Evolutionary conservation across 106 monocot genomes (phyloP), one percentile per base, ranked within the genome.

Genomic region (Allium fistulosum): DNA sequence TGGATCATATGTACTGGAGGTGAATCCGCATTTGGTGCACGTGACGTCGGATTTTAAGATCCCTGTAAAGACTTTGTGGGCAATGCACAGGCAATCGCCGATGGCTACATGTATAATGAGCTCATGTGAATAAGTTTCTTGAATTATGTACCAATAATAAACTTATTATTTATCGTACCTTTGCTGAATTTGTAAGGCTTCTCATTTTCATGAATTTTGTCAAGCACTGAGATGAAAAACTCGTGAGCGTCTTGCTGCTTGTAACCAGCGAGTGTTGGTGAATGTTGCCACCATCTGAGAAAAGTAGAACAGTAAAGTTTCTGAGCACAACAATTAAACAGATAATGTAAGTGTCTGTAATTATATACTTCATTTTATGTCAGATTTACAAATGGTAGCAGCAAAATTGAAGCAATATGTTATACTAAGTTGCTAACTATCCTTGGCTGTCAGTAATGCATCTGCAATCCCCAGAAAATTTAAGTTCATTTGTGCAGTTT

Each of bases 221-320:
- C 88, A 7, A 88, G 88, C 53, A 88, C 59, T 51, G 84, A 76
- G 68, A 88, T 84, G 71, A 84, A 88, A 58, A 88, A 88, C 59
- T 88, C 88, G 49, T 88, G 88, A 50, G 88, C 84, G 66, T 88
- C 88, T 63, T 88, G 84, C 65, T 88, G 88, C 81, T 88, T 81
- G 59, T 88, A 84, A 67, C 84, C 68, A 26, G 88, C 84, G 26
- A 88, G 73, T 45, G 79, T 69, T 51, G 76, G 57, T 67, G 88
- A 84, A 77, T 88, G 73, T 74, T 77, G 78, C 88, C 88, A 88
- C 88, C 88, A 88, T 65, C 88, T 88, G 81, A 64, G 74, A 72
- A 50, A 71, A 2, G 63, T 37, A 1, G 37, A 37, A 37, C 22
- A 22, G 22, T 22, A 22, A 22, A 22, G 22, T 22, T 22, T 22